phyloP scores from a whole-genome alignment of 2,329 filamentous ascomycete species.

The Orbilia oligospora region DNA sequence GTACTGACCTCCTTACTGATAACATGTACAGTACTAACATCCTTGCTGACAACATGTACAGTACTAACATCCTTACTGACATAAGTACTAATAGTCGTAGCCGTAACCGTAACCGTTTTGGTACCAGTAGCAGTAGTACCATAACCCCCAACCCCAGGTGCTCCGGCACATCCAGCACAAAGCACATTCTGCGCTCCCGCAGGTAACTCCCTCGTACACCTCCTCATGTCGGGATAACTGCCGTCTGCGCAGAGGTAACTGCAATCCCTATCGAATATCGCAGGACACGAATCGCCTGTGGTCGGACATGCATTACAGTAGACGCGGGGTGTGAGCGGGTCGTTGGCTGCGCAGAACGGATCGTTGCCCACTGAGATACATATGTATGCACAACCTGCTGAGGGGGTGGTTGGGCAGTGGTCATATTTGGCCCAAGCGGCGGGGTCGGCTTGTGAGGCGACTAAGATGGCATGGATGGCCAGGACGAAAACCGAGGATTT shows the following conservation, averaged over 20 bases:
- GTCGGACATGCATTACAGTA: slow-evolving; percentile 21
- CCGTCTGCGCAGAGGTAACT: slow-evolving; percentile 12
- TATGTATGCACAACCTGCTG: slow-evolving; percentile 10
- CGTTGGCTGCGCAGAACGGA: slow-evolving; percentile 10
- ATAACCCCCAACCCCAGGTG: neutral
- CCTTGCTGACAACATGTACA: neutral
- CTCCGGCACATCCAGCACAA: slow-evolving; percentile 14
- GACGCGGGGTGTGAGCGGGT: slow-evolving; percentile 11
- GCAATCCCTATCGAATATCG: neutral
- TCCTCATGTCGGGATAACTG: neutral
- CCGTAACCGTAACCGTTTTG: slow-evolving; percentile 10
- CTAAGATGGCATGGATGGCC: neutral
- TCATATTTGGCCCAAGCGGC: slow-evolving; percentile 18
- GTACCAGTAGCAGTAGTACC: neutral
- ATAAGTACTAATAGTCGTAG: neutral
- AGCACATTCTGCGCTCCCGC: slow-evolving; percentile 12
- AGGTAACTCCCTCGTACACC: neutral
- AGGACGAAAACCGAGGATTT: neutral
- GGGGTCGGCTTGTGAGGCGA: slow-evolving; percentile 16
- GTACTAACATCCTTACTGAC: neutral
- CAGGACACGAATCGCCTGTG: neutral
- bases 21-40: neutral
- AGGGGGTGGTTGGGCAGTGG: slow-evolving; percentile 18
- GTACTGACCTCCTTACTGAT: neutral
- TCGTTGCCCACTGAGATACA: slow-evolving; percentile 16